These are phyloP conservation scores for Eucalyptus marginata DNA, from an alignment of 345 rosid species.

Conservation along the genomic window DNA sequence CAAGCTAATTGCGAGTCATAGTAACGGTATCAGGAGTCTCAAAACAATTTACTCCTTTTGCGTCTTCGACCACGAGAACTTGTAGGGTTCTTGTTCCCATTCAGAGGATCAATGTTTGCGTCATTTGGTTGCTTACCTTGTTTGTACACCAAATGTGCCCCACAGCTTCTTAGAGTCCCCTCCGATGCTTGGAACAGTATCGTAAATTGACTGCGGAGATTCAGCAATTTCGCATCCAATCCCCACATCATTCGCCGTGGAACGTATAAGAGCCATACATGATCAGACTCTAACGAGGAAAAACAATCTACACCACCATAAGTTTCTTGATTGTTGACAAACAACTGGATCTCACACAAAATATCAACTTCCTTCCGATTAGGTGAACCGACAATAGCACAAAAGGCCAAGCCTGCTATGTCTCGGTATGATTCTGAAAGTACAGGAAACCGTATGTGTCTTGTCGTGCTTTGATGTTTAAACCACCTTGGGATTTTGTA, in stretches of 20 bases:
- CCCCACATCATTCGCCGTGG: background rate
- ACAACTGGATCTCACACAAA: background rate
- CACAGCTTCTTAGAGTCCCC: background rate
- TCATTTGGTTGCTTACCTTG: background rate
- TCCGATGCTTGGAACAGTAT: background rate
- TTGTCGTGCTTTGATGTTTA: rapidly evolving
- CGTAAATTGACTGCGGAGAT: rapidly evolving
- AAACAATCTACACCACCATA: background rate
- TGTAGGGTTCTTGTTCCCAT: background rate
- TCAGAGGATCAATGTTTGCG: background rate
- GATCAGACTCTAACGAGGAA: background rate
- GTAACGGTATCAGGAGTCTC: background rate
- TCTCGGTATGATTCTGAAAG: background rate
- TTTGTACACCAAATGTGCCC: background rate
- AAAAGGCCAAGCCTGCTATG: background rate
- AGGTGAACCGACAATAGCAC: background rate
- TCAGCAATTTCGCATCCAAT: background rate
- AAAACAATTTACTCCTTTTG: background rate
- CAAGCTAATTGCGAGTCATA: background rate
- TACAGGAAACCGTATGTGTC: background rate
- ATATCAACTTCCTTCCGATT: background rate
- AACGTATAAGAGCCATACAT: background rate
- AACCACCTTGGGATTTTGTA: background rate
- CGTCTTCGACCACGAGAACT: background rate
- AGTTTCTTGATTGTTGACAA: background rate